Conservation (phyloP, 2,329 filamentous ascomycete species). For the Lecanosticta acicola region DNA sequence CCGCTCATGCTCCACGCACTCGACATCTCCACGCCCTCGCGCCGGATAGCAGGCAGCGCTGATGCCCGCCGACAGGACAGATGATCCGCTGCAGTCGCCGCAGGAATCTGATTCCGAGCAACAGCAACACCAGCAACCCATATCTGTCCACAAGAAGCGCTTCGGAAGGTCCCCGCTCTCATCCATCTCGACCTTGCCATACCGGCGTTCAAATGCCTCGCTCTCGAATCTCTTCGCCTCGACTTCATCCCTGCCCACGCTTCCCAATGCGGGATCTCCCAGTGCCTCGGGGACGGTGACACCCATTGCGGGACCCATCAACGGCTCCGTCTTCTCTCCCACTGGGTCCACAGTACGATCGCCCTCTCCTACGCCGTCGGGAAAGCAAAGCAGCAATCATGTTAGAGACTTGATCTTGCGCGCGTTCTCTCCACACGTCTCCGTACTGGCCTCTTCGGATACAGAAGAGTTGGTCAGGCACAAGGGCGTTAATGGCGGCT, state of each 20-base stretch:
- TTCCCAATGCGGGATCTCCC: constrained; percentile 28
- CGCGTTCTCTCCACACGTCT: constrained; percentile 83
- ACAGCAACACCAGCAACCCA: constrained; percentile 46
- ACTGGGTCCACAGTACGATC: constrained; percentile 35
- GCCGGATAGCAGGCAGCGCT: constrained; percentile 18
- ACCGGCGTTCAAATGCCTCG: constrained; percentile 49
- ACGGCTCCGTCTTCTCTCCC: constrained; percentile 43
- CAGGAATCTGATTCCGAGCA: constrained; percentile 64
- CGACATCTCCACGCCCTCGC: constrained; percentile 5
- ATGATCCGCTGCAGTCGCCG: constrained; percentile 62
- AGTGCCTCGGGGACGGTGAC: constrained; percentile 41
- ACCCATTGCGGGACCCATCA: constrained; percentile 31
- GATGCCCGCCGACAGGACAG: constrained; percentile 60
- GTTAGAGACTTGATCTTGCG: constrained; percentile 64
- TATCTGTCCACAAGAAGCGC: constrained; percentile 55
- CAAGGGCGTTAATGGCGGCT: constrained; percentile 77
- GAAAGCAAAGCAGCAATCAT: constrained; percentile 44
- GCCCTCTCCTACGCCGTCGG: constrained; percentile 36
- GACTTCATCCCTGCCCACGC: constrained; percentile 41
- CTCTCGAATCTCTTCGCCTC: constrained; percentile 50
- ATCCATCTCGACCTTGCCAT: constrained; percentile 53
- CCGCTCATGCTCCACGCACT: constrained; percentile 9
- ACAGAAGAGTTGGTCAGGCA: constrained; percentile 72
- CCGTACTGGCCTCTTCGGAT: constrained; percentile 79
- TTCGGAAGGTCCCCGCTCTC: constrained; percentile 50